Evolutionary conservation across 192 early-diverging fungal species (phyloP).

Genomic region (Ambispora gerdemannii): DNA sequence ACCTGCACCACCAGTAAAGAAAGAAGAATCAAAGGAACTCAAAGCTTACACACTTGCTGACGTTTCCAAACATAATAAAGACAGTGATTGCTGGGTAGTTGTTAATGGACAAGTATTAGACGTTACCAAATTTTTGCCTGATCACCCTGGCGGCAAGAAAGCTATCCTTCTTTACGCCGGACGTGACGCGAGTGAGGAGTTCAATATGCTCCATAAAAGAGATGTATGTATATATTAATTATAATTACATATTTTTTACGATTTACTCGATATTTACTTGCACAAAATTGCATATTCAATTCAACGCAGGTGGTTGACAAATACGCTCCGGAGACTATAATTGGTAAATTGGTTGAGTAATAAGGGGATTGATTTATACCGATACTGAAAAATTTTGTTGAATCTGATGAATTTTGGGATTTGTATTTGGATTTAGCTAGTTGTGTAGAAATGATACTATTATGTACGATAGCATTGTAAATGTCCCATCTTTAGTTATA

Average conservation of each 20-base stretch:
- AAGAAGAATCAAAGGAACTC: neutral
- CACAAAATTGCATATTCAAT: neutral
- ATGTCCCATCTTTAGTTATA: too few species aligned
- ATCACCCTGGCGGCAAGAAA: constrained; percentile 85
- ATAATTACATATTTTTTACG: neutral
- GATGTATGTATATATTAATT: constrained; percentile 48
- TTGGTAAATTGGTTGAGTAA: neutral
- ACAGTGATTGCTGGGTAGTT: constrained; percentile 82
- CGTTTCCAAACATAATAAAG: constrained; percentile 61
- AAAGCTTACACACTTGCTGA: constrained; percentile 65
- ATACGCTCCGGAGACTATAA: constrained; percentile 49
- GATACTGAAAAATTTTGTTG: too few species aligned
- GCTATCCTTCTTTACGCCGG: constrained; percentile 82
- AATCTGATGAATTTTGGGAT: too few species aligned
- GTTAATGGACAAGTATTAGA: constrained; percentile 80
- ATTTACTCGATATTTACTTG: neutral
- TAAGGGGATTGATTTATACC: too few species aligned
- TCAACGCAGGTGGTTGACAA: constrained; percentile 49
- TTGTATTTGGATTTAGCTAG: too few species aligned
- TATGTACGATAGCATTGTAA: too few species aligned
- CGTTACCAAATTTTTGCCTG: constrained; percentile 71
- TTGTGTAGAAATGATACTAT: too few species aligned
- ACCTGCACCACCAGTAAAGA: constrained; percentile 31
- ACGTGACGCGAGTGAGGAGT: constrained; percentile 82
- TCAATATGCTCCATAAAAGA: constrained; percentile 80